A percentile compares a stretch with the other conserved stretches of the same genome.
These are phyloP conservation scores for Helicostylum pulchrum DNA, from an alignment of 192 early-diverging fungal species.

Conservation along the genomic window DNA sequence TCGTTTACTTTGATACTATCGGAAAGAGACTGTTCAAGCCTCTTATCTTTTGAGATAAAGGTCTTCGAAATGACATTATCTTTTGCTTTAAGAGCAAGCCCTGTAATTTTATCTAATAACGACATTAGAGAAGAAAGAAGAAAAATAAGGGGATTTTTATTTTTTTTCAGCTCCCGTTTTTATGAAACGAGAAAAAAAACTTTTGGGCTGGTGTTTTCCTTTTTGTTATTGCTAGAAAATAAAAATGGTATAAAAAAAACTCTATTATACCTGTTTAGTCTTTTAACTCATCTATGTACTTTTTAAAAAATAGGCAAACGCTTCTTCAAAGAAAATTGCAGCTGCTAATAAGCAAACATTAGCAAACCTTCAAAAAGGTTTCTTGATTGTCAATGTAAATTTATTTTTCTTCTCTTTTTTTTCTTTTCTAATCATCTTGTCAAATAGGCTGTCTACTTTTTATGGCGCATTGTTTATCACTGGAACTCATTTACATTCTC, in stretches of 20 bases:
- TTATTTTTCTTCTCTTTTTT: background rate
- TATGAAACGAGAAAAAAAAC: background rate
- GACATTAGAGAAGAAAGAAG: constrained; percentile 22
- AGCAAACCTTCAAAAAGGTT: constrained; percentile 47
- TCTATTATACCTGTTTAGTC: background rate
- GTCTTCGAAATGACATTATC: constrained; percentile 23
- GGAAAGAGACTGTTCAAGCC: constrained; percentile 29
- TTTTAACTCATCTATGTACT: too few relatives aligned
- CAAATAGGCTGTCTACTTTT: constrained; percentile 45
- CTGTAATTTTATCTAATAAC: constrained; percentile 32
- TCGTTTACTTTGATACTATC: constrained; percentile 6
- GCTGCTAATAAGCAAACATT: constrained; percentile 54
- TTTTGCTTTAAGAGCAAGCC: constrained; percentile 27
- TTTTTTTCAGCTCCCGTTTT: background rate
- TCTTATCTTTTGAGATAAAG: constrained; percentile 27
- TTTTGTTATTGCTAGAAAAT: background rate
- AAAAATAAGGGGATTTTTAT: background rate
- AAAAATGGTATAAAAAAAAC: background rate
- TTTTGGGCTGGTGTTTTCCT: constrained; percentile 5
- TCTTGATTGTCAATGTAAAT: constrained; percentile 50
- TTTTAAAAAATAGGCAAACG: constrained; percentile 53
- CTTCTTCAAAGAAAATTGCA: constrained; percentile 60
- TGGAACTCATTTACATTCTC: constrained; percentile 48
- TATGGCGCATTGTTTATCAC: constrained; percentile 52
- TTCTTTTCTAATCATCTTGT: background rate